These are phyloP conservation scores for Seminavis robusta DNA, from an alignment of 108 stramenopile species.

Conservation along the genomic window DNA sequence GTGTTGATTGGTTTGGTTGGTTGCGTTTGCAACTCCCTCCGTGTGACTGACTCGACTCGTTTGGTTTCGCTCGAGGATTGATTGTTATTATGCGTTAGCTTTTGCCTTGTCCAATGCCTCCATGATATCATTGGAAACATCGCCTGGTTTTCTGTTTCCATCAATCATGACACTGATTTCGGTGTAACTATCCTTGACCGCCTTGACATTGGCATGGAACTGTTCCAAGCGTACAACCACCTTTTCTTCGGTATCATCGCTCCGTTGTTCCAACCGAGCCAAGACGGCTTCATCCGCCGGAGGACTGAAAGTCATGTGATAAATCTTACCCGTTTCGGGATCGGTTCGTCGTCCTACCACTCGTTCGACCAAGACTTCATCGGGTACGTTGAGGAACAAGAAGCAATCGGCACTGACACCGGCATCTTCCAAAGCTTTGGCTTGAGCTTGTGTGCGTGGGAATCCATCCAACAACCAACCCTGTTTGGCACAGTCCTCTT, in stretches of 20 bases:
- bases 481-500: constrained; percentile 72
- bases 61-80: no score
- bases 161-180: constrained; percentile 78
- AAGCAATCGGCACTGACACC: constrained; percentile 89
- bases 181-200: constrained; percentile 67
- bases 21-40: no score
- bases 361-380: constrained; percentile 89
- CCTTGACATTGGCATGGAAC: constrained; percentile 87
- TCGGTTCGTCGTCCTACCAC: constrained; percentile 95
- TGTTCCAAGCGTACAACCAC: constrained; percentile 84
- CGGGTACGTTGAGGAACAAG: constrained; percentile 92
- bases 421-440: constrained; percentile 78
- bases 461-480: constrained; percentile 99
- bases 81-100: no score
- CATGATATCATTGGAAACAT: constrained; percentile 51
- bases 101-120: constrained; percentile 31
- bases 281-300: constrained; percentile 76
- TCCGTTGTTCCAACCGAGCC: constrained; percentile 78
- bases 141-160: constrained; percentile 59
- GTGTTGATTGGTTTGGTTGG: no score
- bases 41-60: no score
- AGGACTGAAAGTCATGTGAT: constrained; percentile 93
- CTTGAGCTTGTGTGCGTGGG: constrained; percentile 94
- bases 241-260: constrained; percentile 98
- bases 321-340: constrained; percentile 94